Evolutionary conservation across 2,329 filamentous ascomycete genomes (phyloP).

Genomic region (Trichoderma sp.): DNA sequence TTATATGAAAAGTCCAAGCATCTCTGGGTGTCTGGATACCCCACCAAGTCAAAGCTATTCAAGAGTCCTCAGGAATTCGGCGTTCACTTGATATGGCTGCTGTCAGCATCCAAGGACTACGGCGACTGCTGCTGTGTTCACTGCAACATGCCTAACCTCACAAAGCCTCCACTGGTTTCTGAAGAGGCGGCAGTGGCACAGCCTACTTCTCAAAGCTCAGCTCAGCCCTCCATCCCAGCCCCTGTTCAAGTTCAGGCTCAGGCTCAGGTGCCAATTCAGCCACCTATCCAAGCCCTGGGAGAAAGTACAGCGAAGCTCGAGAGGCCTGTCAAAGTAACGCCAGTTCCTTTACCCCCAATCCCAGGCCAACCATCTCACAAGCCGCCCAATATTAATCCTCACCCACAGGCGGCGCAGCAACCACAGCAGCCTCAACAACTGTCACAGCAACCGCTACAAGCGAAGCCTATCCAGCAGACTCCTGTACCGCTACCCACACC

Average conservation of each 20-base stretch:
- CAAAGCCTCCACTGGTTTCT: constrained; percentile 25
- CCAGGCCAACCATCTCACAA: constrained; percentile 35
- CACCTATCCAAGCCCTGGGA: constrained; percentile 23
- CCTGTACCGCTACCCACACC: constrained; percentile 20
- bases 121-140: constrained; percentile 51
- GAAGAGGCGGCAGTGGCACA: constrained; percentile 28
- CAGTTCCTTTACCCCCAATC: constrained; percentile 37
- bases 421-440: constrained; percentile 21
- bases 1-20: constrained; percentile 48
- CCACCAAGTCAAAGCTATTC: constrained; percentile 47
- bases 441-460: constrained; percentile 5
- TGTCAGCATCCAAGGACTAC: constrained; percentile 46
- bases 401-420: constrained; percentile 22
- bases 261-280: background rate
- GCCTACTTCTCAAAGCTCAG: constrained; percentile 23
- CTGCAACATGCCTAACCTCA: constrained; percentile 38
- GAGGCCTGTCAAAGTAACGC: constrained; percentile 35
- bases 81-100: constrained; percentile 51
- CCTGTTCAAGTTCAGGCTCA: background rate
- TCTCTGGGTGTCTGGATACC: constrained; percentile 50
- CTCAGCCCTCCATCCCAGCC: background rate
- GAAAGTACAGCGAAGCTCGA: constrained; percentile 24
- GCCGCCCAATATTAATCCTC: constrained; percentile 26
- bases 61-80: constrained; percentile 54
- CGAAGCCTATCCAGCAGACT: background rate